Conservation (phyloP, 2,329 filamentous ascomycete genomes). For the Cordyceps militaris region DNA sequence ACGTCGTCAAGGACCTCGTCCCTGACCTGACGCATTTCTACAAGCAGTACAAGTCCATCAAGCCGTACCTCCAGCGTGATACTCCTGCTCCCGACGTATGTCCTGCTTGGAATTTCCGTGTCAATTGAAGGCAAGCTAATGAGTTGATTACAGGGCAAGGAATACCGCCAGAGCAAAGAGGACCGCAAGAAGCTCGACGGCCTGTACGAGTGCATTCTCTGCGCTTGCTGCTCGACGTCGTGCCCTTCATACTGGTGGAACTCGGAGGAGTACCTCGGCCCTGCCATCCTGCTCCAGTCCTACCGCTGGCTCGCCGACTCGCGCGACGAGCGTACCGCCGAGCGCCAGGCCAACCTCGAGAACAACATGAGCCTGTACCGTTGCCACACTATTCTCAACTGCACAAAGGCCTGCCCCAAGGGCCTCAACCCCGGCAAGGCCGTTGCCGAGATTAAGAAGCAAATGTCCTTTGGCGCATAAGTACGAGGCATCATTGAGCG, state of each 20-base stretch:
- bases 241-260: slow-evolving; percentile 99
- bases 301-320: slow-evolving; percentile 97
- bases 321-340: slow-evolving; percentile 79
- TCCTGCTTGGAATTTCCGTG: slow-evolving; percentile 16
- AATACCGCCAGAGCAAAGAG: slow-evolving; percentile 83
- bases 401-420: slow-evolving; percentile 96
- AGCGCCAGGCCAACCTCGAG: slow-evolving; percentile 87
- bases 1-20: slow-evolving; percentile 98
- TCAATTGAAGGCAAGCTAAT: slow-evolving; percentile 1
- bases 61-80: slow-evolving; percentile 92
- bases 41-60: slow-evolving; percentile 99
- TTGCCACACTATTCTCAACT: slow-evolving; percentile 99
- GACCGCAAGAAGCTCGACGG: slow-evolving; percentile 97
- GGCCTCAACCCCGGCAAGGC: slow-evolving; percentile 91
- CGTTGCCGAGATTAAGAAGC: slow-evolving; percentile 98
- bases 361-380: slow-evolving; percentile 99
- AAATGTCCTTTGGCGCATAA: slow-evolving; percentile 57
- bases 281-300: slow-evolving; percentile 91
- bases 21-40: slow-evolving; percentile 98
- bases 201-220: slow-evolving; percentile 98
- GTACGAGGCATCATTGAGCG: neutral
- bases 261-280: slow-evolving; percentile 94
- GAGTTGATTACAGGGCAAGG: slow-evolving; percentile 60
- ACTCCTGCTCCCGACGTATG: slow-evolving; percentile 77
- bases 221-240: slow-evolving; percentile 97